Conservation (phyloP, 495 filamentous ascomycete species). For the Stereocaulon alpinum region DNA sequence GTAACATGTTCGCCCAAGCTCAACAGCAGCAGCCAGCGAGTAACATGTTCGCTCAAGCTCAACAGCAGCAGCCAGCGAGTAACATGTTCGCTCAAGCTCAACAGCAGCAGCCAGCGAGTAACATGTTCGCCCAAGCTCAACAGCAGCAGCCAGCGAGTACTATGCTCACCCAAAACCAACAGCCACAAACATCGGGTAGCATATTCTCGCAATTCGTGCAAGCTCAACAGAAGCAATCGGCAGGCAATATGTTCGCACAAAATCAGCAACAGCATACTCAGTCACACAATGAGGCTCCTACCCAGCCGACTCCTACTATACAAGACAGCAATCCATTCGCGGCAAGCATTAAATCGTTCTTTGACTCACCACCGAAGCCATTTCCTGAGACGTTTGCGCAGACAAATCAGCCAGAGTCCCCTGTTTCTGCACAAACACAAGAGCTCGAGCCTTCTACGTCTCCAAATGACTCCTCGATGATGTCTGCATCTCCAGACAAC, state of each 20-base stretch:
- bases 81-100: neutral
- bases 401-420: conserved; percentile 6
- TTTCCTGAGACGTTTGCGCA: conserved; percentile 8
- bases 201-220: no score
- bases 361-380: conserved; percentile 9
- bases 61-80: neutral
- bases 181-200: conserved; percentile 5
- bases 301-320: conserved; percentile 13
- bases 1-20: conserved; percentile 26
- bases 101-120: no score
- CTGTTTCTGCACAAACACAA: conserved; percentile 1
- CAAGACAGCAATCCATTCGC: conserved; percentile 13
- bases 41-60: neutral
- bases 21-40: no score
- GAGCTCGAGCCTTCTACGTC: conserved; percentile 3
- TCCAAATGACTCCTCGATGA: conserved; percentile 7
- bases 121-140: no score
- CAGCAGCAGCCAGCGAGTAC: conserved; percentile 18
- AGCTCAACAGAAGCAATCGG: neutral
- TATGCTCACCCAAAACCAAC: conserved; percentile 24
- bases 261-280: neutral
- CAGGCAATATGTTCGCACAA: neutral
- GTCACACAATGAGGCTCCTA: neutral
- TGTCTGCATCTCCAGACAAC: conserved; percentile 15
- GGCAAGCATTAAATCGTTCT: conserved; percentile 8